Percentiles rank a stretch among this genome's conserved stretches.
Conservation (phyloP, 805 yeast genomes). For the Teunomyces pallodes region DNA sequence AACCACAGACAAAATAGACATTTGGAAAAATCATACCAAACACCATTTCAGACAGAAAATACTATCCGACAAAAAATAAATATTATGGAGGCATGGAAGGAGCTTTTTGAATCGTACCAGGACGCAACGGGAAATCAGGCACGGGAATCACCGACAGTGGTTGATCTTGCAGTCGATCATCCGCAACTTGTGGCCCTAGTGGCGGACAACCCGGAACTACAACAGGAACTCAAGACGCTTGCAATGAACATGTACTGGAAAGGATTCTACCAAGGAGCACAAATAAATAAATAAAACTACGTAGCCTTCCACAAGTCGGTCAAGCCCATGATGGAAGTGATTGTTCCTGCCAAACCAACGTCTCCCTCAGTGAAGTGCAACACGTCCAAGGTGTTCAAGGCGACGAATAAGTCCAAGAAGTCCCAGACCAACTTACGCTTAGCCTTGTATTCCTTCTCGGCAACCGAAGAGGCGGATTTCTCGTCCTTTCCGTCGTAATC, state of each 20-base stretch:
- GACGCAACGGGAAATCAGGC: neutral
- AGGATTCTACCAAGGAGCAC: conserved; percentile 28
- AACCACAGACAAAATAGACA: neutral
- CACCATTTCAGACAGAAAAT: neutral
- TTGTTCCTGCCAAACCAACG: conserved; percentile 79
- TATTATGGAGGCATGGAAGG: neutral
- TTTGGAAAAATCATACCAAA: no score
- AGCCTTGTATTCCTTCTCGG: conserved; percentile 46
- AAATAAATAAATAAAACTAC: conserved; percentile 4
- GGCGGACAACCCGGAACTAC: neutral
- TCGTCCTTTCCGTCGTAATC: conserved; percentile 9
- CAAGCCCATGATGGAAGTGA: conserved; percentile 77
- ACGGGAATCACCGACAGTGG: neutral
- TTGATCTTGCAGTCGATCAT: neutral
- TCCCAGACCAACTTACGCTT: conserved; percentile 74
- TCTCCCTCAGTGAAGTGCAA: conserved; percentile 71
- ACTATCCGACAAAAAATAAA: neutral
- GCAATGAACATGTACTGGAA: conserved; percentile 32
- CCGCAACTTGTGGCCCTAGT: neutral
- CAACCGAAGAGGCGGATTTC: conserved; percentile 30
- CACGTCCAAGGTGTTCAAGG: conserved; percentile 62
- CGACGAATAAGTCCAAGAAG: conserved; percentile 69
- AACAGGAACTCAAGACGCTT: conserved; percentile 21
- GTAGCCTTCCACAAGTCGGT: conserved; percentile 65
- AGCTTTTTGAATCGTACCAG: neutral